phyloP scores from a whole-genome alignment of 768 basidiomycete genomes.

The Lactifluus pinguis region DNA sequence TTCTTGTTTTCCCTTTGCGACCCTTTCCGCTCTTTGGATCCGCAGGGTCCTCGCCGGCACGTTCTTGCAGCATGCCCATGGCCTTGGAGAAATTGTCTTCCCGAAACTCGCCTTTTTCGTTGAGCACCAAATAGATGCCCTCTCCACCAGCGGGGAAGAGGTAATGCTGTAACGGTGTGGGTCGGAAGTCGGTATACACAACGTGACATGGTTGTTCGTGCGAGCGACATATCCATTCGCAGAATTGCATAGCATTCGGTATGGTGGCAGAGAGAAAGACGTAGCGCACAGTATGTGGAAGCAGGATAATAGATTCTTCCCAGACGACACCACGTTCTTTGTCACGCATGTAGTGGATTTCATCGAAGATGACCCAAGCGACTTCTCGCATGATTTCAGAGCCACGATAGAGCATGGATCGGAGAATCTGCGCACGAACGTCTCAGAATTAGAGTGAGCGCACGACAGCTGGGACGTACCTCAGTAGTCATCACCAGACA shows the following conservation, averaged over 20 bases:
- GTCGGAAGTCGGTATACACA: slow-evolving; percentile 98
- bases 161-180: slow-evolving; percentile 96
- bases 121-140: slow-evolving; percentile 97
- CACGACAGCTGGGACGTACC: slow-evolving; percentile 35
- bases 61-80: slow-evolving; percentile 87
- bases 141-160: slow-evolving; percentile 95
- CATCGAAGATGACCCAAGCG: slow-evolving; percentile 99
- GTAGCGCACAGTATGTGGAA: slow-evolving; percentile 93
- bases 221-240: slow-evolving; percentile 96
- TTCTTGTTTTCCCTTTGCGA: slow-evolving; percentile 84
- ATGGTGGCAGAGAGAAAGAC: slow-evolving; percentile 99
- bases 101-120: slow-evolving; percentile 93
- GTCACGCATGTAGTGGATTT: slow-evolving; percentile 99
- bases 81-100: slow-evolving; percentile 98
- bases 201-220: slow-evolving; percentile 98
- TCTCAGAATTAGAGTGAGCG: not conserved
- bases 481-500: slow-evolving; percentile 99
- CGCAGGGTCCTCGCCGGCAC: slow-evolving; percentile 83
- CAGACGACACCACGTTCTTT: slow-evolving; percentile 98
- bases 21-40: slow-evolving; percentile 80
- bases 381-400: slow-evolving; percentile 99
- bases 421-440: slow-evolving; percentile 61
- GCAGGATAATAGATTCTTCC: slow-evolving; percentile 97
- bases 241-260: slow-evolving; percentile 98
- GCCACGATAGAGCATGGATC: slow-evolving; percentile 97